A percentile compares a stretch with the other conserved stretches of the same genome.
phyloP scores from a whole-genome alignment of 768 basidiomycete species.

The Mycena epipterygia region DNA sequence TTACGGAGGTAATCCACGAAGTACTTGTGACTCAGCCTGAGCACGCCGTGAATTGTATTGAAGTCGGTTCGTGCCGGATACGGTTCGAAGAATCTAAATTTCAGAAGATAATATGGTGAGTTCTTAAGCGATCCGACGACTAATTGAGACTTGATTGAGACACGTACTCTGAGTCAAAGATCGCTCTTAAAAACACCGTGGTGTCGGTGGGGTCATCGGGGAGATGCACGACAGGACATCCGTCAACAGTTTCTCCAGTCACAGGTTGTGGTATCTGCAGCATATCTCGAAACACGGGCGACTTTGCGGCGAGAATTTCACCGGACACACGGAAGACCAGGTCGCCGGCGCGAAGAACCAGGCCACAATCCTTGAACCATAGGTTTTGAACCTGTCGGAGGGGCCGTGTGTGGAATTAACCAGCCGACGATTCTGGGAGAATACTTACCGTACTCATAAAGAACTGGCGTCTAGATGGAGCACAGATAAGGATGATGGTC shows the following conservation, averaged over 20 bases:
- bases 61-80: conserved; percentile 13
- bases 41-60: conserved; percentile 7
- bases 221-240: conserved; percentile 12
- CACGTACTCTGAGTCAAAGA: conserved; percentile 20
- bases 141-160: background rate
- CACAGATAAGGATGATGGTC: too few relatives aligned
- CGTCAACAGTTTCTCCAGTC: conserved; percentile 3
- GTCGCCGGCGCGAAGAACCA: conserved; percentile 8
- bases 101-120: background rate
- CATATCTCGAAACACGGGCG: conserved; percentile 16
- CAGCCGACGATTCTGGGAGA: too few relatives aligned
- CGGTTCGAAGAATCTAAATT: conserved; percentile 24
- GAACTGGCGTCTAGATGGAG: too few relatives aligned
- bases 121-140: background rate
- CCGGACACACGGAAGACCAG: conserved; percentile 15
- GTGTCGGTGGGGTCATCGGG: conserved; percentile 15
- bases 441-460: too few relatives aligned
- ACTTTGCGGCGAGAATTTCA: conserved; percentile 21
- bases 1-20: conserved; percentile 11
- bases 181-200: conserved; percentile 2
- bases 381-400: too few relatives aligned
- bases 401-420: too few relatives aligned
- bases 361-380: conserved; percentile 19
- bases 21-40: conserved; percentile 23
- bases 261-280: conserved; percentile 13